Base-by-base conservation (phyloP, 2,329 filamentous ascomycete genomes). In the Pyrenophora seminiperda region DNA sequence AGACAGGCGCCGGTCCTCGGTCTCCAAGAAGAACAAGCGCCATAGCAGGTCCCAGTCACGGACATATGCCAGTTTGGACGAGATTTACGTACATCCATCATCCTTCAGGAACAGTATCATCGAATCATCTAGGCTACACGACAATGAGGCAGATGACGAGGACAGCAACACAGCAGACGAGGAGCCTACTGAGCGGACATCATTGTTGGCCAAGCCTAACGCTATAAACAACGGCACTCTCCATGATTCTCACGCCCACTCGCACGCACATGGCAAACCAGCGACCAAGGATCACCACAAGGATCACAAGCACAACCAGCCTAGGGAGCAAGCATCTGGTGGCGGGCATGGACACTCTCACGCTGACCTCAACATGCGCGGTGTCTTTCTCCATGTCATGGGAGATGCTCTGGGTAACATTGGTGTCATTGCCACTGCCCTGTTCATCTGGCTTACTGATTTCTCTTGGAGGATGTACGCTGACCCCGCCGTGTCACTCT, bases 81-180 rank as follows among this genome's bases (percentile, higher is more conserved):
- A 85, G 45, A 83, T 95, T 60, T 90, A 87, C 69, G 89, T 96
- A 43, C 89, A 97, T 69, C 94, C 94, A 2, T 88, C 91, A 18
- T 93, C 88, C 56, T 91, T 97, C 78, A 82, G 94, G 59, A 89
- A 96, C 71, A 91, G 93, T 47, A 96, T 99, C 62, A 95, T 97
- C 59, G 87, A 87, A 30, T 90, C 90, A n/a, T 87, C 86, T 52
- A 83, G 84, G 41, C 77, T 85, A 37, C 50, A 61, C n/a, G 84
- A 83, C 3, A 81, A 78, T 4, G 73, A 78, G 14, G 77, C 78
- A 1, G 81, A 81, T 13, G 79, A 84, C 3, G 81, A 82, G 19
- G 77, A 79, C 50, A 81, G 81, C 24, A 74, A 73, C 9, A 81
- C 82, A 11, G 50, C 43, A 5, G 66, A 64, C 10, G 78, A 78